Conservation (phyloP, 768 basidiomycete species). For the Mycena leptocephala region DNA sequence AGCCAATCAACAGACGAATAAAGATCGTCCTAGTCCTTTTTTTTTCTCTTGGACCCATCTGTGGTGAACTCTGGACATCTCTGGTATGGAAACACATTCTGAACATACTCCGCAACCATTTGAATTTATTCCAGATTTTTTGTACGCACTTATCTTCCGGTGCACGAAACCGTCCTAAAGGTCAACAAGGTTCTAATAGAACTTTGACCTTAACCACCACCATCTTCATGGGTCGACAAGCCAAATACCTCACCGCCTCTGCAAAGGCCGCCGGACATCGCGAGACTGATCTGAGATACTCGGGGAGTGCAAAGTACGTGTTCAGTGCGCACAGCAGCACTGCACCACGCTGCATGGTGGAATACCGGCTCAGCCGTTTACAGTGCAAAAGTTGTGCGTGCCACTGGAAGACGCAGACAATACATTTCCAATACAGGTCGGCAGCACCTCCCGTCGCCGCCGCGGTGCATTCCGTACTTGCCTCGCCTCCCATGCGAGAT, state of each 20-base stretch:
- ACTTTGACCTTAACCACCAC: not conserved
- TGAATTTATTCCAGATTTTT: not conserved
- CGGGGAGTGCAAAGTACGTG: not conserved
- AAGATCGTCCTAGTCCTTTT: too few relatives aligned
- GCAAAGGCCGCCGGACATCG: not conserved
- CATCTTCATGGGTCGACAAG: constrained; percentile 16
- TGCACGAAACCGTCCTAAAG: constrained; percentile 4
- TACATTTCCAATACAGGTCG: not conserved
- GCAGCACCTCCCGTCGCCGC: not conserved
- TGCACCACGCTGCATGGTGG: not conserved
- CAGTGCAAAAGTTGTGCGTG: not conserved
- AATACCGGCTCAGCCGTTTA: not conserved
- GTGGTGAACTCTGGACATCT: too few relatives aligned
- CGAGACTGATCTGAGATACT: not conserved
- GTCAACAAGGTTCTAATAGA: not conserved
- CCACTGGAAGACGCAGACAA: not conserved
- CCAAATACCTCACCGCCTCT: not conserved
- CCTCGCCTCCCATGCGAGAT: not conserved
- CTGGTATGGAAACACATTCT: too few relatives aligned
- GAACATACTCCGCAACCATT: too few relatives aligned
- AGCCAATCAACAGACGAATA: too few relatives aligned
- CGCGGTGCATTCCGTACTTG: not conserved
- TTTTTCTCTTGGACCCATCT: too few relatives aligned
- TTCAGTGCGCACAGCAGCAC: not conserved
- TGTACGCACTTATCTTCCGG: not conserved